Conservation (phyloP, 140 eudicot genomes). For the Anethum foeniculum region DNA sequence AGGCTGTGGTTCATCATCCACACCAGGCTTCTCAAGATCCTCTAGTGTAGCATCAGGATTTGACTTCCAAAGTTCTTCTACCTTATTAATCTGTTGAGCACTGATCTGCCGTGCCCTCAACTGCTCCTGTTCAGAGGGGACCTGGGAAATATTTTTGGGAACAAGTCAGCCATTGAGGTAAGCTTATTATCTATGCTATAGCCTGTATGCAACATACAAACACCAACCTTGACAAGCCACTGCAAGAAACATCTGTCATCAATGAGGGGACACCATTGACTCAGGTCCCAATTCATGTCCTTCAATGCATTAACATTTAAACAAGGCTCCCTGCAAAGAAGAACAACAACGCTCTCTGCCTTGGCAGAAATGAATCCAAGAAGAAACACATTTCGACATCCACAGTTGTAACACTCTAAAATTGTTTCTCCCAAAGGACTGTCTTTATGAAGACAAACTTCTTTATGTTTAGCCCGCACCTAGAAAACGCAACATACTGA, state of each 20-base stretch:
- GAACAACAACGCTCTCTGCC: slow-evolving; percentile 93
- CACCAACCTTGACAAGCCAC: slow-evolving; percentile 91
- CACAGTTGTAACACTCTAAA: slow-evolving; percentile 89
- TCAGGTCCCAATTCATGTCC: slow-evolving; percentile 99
- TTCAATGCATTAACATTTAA: slow-evolving; percentile 79
- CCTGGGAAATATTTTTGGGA: slow-evolving; percentile 33
- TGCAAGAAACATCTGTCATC: slow-evolving; percentile 97
- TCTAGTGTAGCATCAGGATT: slow-evolving; percentile 97
- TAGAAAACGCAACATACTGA: slow-evolving; percentile 18
- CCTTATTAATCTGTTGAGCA: slow-evolving; percentile 96
- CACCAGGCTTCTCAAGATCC: slow-evolving; percentile 99
- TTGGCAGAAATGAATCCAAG: slow-evolving; percentile 94
- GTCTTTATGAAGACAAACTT: slow-evolving; percentile 91
- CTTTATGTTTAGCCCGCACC: slow-evolving; percentile 96
- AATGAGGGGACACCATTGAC: slow-evolving; percentile 99
- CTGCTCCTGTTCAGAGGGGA: slow-evolving; percentile 97
- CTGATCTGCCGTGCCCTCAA: slow-evolving; percentile 96
- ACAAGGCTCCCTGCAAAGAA: slow-evolving; percentile 52
- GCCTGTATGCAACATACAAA: not conserved
- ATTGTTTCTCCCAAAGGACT: slow-evolving; percentile 97
- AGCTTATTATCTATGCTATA: not conserved
- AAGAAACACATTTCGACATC: slow-evolving; percentile 84
- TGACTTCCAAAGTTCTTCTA: slow-evolving; percentile 98
- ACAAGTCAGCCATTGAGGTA: not conserved
- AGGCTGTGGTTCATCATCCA: slow-evolving; percentile 97